Evolutionary conservation across 495 filamentous ascomycete genomes (phyloP), one percentile per base, ranked within the genome.

Genomic region (Aspergillus mulundensis): DNA sequence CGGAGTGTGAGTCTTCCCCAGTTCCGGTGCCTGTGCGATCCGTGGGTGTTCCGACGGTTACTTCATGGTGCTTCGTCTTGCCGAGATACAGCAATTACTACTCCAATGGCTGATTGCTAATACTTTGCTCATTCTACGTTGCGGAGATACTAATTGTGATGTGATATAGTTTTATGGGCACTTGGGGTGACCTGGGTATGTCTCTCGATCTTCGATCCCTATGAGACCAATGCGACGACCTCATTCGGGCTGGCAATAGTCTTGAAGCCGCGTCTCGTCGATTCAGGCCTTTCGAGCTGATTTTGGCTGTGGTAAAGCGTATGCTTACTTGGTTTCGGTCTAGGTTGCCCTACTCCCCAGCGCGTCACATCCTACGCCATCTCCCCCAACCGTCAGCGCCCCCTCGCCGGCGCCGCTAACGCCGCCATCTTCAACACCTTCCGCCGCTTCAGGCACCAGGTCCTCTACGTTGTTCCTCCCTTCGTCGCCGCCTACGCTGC

Each of bases 111-210:
- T 25, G 15, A 2, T 30, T 20, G 16, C 24, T 46, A 18, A 14
- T 12, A 6, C 10, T 21, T 2, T 50, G 21, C 0, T 1, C 36
- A 16, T 23, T 19, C 16, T 19, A 15, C 34, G 12, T n/a, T 49
- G 6, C 18, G 2, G 39, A 36, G 43, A 51, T 64, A 46, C 69
- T 76, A 53, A 75, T 63, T 60, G 48, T 23, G 38, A 20, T 40
- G 14, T 61, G 12, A 51, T n/a, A 63, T 67, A 96, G 92, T 57
- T 97, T 78, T 73, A 75, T 95, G 44, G 94, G 93, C 66, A 69
- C 66, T 68, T 97, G 92, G 93, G 93, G 93, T 63, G 77, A 77
- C 66, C 73, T 97, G 56, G 93, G 90, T 94, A 84, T 75, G 84
- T 84, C 57, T 52, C 20, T 58, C 46, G 42, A 58, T 4, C 47